phyloP scores from a whole-genome alignment of 1,139 yeast species.

The Sugiyamaella paludigena region DNA sequence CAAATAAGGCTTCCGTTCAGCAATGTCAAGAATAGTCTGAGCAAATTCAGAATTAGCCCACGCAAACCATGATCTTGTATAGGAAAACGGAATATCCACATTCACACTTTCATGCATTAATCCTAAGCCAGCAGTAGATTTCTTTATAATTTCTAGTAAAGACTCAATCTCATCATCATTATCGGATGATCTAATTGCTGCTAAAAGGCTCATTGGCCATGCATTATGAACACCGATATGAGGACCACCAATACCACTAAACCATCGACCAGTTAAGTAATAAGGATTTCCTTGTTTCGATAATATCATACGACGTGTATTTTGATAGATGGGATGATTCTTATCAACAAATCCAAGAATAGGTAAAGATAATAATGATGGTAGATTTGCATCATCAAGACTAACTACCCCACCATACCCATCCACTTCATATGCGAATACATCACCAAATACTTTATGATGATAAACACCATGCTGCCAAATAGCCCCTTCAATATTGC shows the following conservation, averaged over 20 bases:
- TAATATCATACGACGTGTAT: constrained; percentile 75
- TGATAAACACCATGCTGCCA: constrained; percentile 59
- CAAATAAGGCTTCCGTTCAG: constrained; percentile 69
- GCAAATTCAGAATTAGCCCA: constrained; percentile 96
- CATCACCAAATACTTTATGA: constrained; percentile 70
- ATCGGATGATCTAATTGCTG: constrained; percentile 70
- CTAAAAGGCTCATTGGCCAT: constrained; percentile 86
- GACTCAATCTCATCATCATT: constrained; percentile 64
- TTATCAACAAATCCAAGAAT: constrained; percentile 63
- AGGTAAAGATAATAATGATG: constrained; percentile 77
- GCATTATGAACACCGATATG: constrained; percentile 79
- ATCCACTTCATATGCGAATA: constrained; percentile 85
- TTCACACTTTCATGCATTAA: constrained; percentile 81
- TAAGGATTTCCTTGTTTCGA: constrained; percentile 75
- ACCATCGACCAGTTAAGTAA: constrained; percentile 56
- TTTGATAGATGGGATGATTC: constrained; percentile 62
- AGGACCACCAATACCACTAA: constrained; percentile 87
- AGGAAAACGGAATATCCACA: constrained; percentile 50
- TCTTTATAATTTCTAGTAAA: constrained; percentile 52
- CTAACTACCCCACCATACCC: constrained; percentile 73
- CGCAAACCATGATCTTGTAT: constrained; percentile 83
- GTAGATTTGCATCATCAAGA: constrained; percentile 92
- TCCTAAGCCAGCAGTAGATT: constrained; percentile 69
- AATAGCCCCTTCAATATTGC: constrained; percentile 54
- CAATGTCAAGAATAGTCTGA: constrained; percentile 72